A percentile compares a stretch with the other conserved stretches of the same genome.
Evolutionary conservation across 805 yeast species (phyloP).

Genomic region (Saccharomycopsis guyanensis): DNA sequence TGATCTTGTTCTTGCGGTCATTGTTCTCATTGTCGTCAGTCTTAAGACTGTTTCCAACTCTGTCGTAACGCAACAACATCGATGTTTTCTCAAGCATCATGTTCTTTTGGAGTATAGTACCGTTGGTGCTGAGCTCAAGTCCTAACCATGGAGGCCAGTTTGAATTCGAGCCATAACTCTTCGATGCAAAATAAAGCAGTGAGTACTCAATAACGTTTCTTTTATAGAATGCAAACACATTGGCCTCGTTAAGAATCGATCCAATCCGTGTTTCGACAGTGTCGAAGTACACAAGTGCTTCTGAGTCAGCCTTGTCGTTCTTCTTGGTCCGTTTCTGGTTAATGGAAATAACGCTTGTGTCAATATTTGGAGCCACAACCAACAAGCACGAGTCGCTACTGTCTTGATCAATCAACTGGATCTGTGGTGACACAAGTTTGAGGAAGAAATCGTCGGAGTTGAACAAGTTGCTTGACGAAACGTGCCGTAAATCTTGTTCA

Average conservation of each 20-base stretch:
- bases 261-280: slow-evolving; percentile 64
- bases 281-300: slow-evolving; percentile 22
- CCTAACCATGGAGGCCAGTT: slow-evolving; percentile 93
- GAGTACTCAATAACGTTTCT: slow-evolving; percentile 36
- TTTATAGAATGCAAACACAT: slow-evolving; percentile 58
- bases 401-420: slow-evolving; percentile 54
- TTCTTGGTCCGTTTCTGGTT: slow-evolving; percentile 32
- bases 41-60: slow-evolving; percentile 29
- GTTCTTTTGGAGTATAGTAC: slow-evolving; percentile 38
- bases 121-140: slow-evolving; percentile 55
- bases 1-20: slow-evolving; percentile 37
- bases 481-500: slow-evolving; percentile 42
- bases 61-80: slow-evolving; percentile 51
- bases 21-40: slow-evolving; percentile 23
- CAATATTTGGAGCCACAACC: slow-evolving; percentile 67
- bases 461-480: slow-evolving; percentile 31
- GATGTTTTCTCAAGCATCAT: slow-evolving; percentile 60
- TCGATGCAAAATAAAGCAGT: slow-evolving; percentile 25
- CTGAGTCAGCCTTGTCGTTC: slow-evolving; percentile 33
- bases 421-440: slow-evolving; percentile 72
- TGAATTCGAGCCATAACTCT: slow-evolving; percentile 27
- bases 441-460: slow-evolving; percentile 52
- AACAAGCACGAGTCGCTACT: slow-evolving; percentile 53
- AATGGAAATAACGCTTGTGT: slow-evolving; percentile 60
- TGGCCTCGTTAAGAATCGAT: slow-evolving; percentile 58